Evolutionary conservation across 306 rosid genomes (phyloP).

Genomic region (Canavalia ensiformis): DNA sequence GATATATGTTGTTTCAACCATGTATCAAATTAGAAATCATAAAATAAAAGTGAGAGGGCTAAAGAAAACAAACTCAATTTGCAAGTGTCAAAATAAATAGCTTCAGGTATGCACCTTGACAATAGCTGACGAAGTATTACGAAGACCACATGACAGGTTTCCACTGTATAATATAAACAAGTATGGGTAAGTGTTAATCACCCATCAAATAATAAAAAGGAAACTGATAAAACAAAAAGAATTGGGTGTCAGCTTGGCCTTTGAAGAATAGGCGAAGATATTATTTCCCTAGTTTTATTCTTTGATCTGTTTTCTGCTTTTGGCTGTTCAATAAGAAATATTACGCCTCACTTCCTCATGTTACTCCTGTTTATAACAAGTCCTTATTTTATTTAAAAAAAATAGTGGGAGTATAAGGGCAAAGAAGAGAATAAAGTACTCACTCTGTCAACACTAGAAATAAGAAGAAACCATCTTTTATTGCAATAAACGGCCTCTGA

Average conservation of each 20-base stretch:
- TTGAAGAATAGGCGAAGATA: conserved; percentile 13
- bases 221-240: not conserved
- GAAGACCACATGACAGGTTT: conserved; percentile 81
- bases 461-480: not conserved
- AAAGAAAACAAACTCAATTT: conserved; percentile 36
- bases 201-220: conserved; percentile 20
- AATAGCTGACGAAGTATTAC: conserved; percentile 77
- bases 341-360: not conserved
- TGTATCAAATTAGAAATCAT: not conserved
- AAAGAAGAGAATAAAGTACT: conserved; percentile 6
- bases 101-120: conserved; percentile 65
- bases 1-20: conserved; percentile 14
- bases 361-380: not conserved
- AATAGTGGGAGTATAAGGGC: conserved; percentile 5
- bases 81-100: conserved; percentile 14
- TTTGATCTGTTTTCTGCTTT: conserved; percentile 6
- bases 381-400: not conserved
- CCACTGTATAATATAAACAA: conserved; percentile 70
- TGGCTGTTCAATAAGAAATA: conserved; percentile 1
- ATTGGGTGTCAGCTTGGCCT: not conserved
- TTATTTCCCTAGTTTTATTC: conserved; percentile 18
- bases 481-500: not conserved
- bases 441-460: not conserved
- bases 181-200: conserved; percentile 22
- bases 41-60: not conserved